A percentile compares a stretch with the other conserved stretches of the same genome.
Conservation (phyloP, 345 rosid genomes). For the Syzygium oleosum region DNA sequence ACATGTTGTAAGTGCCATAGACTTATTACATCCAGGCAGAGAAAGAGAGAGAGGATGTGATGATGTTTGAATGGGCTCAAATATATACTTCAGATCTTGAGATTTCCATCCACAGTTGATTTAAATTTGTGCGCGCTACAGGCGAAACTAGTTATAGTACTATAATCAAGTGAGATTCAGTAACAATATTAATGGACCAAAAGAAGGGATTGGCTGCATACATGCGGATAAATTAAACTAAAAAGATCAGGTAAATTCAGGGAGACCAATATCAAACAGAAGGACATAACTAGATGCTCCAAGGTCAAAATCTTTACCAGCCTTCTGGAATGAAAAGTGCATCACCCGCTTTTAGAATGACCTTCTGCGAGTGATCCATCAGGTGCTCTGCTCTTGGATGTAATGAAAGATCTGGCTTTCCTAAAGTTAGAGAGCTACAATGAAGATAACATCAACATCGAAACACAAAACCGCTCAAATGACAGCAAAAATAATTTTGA, state of each 20-base stretch:
- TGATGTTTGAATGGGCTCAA: neutral
- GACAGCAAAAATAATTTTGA: neutral
- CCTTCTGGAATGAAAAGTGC: constrained; percentile 99
- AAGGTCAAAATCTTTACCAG: constrained; percentile 40
- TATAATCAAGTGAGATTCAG: neutral
- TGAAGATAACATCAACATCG: constrained; percentile 1
- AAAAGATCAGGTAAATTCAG: neutral
- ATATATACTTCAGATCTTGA: neutral
- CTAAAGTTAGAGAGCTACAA: constrained; percentile 62
- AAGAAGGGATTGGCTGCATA: neutral
- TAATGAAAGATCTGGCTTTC: constrained; percentile 48
- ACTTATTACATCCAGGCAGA: neutral
- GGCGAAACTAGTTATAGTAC: neutral
- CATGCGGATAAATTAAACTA: neutral
- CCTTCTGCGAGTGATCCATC: constrained; percentile 48
- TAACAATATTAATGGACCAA: neutral
- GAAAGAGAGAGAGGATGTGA: neutral
- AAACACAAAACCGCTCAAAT: neutral
- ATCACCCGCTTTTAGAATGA: constrained; percentile 71
- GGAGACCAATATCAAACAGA: neutral
- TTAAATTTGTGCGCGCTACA: neutral
- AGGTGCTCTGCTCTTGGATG: constrained; percentile 68
- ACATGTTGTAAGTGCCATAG: neutral
- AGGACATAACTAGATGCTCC: neutral
- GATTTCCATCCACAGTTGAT: neutral